Evolutionary conservation across 257 asterid species (phyloP).

Genomic region (Nicotiana tomentosiformis): DNA sequence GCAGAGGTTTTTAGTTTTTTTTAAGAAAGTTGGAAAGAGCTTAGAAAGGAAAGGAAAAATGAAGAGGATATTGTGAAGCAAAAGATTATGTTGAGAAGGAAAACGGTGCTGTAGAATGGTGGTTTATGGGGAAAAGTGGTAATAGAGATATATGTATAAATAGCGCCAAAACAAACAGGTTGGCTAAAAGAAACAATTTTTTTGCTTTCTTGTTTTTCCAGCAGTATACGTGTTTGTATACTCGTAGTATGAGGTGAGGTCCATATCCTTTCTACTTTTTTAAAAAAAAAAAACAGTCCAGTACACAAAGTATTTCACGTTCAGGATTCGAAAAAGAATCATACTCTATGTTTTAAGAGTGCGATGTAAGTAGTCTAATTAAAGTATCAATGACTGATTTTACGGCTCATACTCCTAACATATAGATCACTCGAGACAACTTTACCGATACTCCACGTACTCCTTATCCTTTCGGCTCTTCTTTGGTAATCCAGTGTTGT

Average conservation of each 20-base stretch:
- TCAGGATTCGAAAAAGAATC: too few species aligned
- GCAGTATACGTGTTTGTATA: not conserved
- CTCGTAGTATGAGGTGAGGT: not conserved
- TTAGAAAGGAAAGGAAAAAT: not conserved
- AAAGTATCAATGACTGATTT: too few species aligned
- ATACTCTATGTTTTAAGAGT: too few species aligned
- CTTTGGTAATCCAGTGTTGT: too few species aligned
- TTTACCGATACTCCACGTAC: too few species aligned
- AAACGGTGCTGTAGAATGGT: not conserved
- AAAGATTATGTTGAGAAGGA: not conserved
- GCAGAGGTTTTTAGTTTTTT: not conserved
- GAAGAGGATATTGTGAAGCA: not conserved
- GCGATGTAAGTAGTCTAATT: rapidly evolving
- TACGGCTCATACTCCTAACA: too few species aligned
- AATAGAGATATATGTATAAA: not conserved
- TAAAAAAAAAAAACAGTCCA: too few species aligned
- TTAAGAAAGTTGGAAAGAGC: not conserved
- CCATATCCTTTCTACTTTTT: not conserved
- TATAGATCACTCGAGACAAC: too few species aligned
- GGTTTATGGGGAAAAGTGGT: not conserved
- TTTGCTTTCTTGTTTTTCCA: not conserved
- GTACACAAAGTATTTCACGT: too few species aligned
- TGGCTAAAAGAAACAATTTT: not conserved
- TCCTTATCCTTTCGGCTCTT: too few species aligned
- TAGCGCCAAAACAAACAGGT: not conserved